Evolutionary conservation across 331 rosid species (phyloP).

Genomic region (Saraca asoca): DNA sequence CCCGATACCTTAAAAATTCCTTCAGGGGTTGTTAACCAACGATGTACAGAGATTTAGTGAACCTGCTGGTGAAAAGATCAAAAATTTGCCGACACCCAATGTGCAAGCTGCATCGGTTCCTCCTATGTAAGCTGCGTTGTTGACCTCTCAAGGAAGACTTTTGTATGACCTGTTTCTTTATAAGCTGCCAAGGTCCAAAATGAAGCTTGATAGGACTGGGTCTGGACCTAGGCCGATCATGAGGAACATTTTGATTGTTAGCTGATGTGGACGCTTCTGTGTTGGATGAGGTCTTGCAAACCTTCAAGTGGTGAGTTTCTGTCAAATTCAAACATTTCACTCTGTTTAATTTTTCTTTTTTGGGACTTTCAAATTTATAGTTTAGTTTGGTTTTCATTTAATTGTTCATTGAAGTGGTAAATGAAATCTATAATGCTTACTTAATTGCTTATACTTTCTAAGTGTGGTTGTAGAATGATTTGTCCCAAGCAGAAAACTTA

Average conservation of each 20-base stretch:
- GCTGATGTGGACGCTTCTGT: constrained; percentile 85
- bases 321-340: not conserved
- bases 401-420: not conserved
- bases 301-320: constrained; percentile 67
- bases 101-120: constrained; percentile 47
- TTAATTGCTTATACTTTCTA: not conserved
- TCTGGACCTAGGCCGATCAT: constrained; percentile 51
- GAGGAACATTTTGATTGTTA: constrained; percentile 53
- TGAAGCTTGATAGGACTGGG: constrained; percentile 65
- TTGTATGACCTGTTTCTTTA: constrained; percentile 76
- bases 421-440: not conserved
- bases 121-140: constrained; percentile 75
- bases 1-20: constrained; percentile 81
- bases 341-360: not conserved
- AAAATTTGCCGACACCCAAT: constrained; percentile 59
- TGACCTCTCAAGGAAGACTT: constrained; percentile 88
- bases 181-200: constrained; percentile 46
- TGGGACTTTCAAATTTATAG: not conserved
- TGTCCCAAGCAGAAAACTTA: not conserved
- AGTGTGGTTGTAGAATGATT: not conserved
- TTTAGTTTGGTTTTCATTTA: constrained; percentile 4
- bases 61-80: constrained; percentile 45
- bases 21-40: constrained; percentile 79
- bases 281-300: constrained; percentile 65
- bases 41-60: constrained; percentile 64